Conservation (phyloP, 257 asterid species). For the Penstemon newberryi region DNA sequence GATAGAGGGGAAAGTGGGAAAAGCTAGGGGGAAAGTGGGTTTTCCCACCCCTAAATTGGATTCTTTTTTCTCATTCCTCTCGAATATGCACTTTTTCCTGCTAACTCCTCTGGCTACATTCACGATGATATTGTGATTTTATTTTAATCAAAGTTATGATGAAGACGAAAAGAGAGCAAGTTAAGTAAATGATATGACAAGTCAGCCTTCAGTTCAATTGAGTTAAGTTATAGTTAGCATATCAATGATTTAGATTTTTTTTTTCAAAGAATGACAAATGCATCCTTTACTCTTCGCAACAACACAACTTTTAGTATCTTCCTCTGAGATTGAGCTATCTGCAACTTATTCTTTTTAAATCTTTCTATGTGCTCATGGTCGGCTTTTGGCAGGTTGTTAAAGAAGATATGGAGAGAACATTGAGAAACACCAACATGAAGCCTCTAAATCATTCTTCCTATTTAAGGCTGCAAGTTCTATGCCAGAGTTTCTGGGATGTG, state of each 20-base stretch:
- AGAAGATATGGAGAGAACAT: constrained; percentile 86
- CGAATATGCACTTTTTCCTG: background rate
- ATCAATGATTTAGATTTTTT: background rate
- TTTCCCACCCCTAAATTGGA: background rate
- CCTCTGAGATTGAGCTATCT: constrained; percentile 8
- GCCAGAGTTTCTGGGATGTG: constrained; percentile 87
- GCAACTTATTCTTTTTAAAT: constrained; percentile 2
- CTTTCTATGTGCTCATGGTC: constrained; percentile 32
- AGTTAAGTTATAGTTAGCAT: constrained; percentile 17
- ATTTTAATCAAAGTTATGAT: background rate
- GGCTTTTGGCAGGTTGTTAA: constrained; percentile 71
- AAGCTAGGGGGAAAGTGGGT: too few relatives aligned
- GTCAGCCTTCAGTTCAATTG: constrained; percentile 14
- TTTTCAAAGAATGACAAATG: background rate
- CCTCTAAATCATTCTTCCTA: constrained; percentile 86
- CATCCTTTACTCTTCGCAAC: background rate
- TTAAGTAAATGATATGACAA: background rate
- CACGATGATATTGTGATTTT: background rate
- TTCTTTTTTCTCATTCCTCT: background rate
- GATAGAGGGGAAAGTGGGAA: too few relatives aligned
- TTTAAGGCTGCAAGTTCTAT: constrained; percentile 85
- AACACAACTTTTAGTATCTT: constrained; percentile 8
- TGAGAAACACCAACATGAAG: constrained; percentile 95
- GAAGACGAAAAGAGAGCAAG: constrained; percentile 1
- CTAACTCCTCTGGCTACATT: background rate